Evolutionary conservation across 139 green algal species (phyloP), one percentile per base, ranked within the genome.

Genomic region (Auxenochlorella protothecoides): DNA sequence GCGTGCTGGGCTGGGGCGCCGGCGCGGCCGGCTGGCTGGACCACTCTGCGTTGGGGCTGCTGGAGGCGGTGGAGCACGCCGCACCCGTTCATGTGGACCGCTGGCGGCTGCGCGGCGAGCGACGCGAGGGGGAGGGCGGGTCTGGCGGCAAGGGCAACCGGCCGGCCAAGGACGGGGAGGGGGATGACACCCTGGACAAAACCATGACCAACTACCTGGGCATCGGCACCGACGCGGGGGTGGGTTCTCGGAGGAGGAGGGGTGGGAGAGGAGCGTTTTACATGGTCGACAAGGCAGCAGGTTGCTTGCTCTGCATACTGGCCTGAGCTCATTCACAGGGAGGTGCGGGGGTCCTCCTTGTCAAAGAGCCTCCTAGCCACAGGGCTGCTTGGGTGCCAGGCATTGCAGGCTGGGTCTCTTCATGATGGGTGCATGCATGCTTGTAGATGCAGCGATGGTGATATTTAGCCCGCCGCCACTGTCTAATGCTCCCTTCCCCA

Each of bases 161-260:
- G 11, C 9, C 57, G 9, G 9, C 57, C 57, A 15, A 11, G 9
- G 57, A 62, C 57, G 57, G 9, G 9, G 57, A 62, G 11, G 9
- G 9, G 9, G 57, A 9, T 0, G 57, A 62, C 57, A 11, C 69
- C 13, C 70, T 76, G 55, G 52, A 74, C 62, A 84, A 83, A 68
- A 65, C 70, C 13, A 82, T 89, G 72, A 91, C 89, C 79, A 94
- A 94, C 81, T 94, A 94, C 78, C 55, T 94, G 61, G 89, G 89
- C n/a, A 76, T 95, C 8, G 89, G 89, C 12, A 83, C 92, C 9
- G 89, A 95, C 71, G 86, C 86, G 60, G 87, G 90, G 78, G 87
- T 85, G 8, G 14, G 59, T 11, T 44, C 27, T 44, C 27, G 27
- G 27, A 44, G 27, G 27, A 44, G 27, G 27, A 44, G 27, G 27